phyloP scores from a whole-genome alignment of 352 stramenopile genomes.

The Globisporangium radiosum region DNA sequence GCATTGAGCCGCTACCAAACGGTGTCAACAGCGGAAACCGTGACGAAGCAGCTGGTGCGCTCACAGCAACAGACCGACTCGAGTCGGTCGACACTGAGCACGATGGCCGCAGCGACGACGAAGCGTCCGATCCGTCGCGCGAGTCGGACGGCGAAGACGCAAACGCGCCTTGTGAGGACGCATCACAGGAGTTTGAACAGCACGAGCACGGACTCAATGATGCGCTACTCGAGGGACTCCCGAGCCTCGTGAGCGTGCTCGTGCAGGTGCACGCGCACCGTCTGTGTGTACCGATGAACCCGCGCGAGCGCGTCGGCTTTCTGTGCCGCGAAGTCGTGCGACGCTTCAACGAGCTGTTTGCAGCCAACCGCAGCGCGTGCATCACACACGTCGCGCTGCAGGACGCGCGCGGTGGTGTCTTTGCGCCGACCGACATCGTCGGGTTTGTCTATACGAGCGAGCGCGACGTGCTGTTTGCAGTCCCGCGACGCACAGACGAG shows the following conservation, averaged over 20 bases:
- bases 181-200: not conserved
- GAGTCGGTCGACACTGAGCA: too few species aligned
- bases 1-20: too few species aligned
- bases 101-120: too few species aligned
- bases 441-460: constrained; percentile 22
- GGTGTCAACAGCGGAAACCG: too few species aligned
- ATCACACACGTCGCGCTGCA: constrained; percentile 44
- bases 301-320: constrained; percentile 30
- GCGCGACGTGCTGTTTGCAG: constrained; percentile 24
- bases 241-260: constrained; percentile 37
- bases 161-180: not conserved
- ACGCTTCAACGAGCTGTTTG: constrained; percentile 58
- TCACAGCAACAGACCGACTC: too few species aligned
- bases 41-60: too few species aligned
- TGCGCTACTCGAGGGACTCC: constrained; percentile 20
- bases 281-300: constrained; percentile 49
- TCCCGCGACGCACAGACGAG: constrained; percentile 9
- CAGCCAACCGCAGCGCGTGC: constrained; percentile 5
- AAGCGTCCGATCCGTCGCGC: not conserved
- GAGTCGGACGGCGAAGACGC: not conserved
- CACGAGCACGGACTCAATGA: constrained; percentile 7
- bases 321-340: constrained; percentile 50
- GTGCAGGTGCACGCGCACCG: constrained; percentile 50
- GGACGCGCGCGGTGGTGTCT: constrained; percentile 46
- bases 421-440: constrained; percentile 39